Conservation (phyloP, 176 grass and related monocot species). For the Oryza punctata region DNA sequence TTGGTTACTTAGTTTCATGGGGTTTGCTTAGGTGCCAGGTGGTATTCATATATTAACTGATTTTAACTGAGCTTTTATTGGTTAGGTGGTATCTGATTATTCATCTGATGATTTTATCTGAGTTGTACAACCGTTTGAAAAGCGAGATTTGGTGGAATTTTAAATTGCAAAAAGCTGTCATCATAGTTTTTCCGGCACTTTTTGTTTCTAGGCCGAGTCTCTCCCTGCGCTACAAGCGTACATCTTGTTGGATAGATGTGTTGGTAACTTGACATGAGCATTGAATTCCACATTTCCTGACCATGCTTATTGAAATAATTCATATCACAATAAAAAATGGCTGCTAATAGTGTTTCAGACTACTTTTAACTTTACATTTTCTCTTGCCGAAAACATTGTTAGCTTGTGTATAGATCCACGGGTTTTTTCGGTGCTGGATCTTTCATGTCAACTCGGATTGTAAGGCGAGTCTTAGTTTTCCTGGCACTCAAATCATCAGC, state of each 20-base stretch:
- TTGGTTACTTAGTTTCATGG: background rate
- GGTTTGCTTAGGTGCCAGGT: background rate
- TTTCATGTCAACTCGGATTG: background rate
- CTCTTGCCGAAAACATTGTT: background rate
- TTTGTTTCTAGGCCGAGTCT: background rate
- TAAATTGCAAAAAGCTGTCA: background rate
- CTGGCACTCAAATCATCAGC: background rate
- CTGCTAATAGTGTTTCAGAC: background rate
- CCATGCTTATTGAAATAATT: background rate
- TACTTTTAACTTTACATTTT: background rate
- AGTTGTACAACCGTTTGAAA: background rate
- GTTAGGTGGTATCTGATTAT: background rate
- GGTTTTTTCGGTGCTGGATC: background rate
- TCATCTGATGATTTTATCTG: background rate
- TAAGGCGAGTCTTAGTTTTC: background rate
- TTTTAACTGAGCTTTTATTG: background rate
- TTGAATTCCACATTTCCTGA: background rate
- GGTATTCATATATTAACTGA: background rate
- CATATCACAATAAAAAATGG: background rate
- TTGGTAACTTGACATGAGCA: background rate
- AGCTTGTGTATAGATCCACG: background rate
- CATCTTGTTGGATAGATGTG: background rate
- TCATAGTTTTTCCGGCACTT: background rate
- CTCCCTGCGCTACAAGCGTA: background rate
- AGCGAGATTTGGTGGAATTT: background rate